Evolutionary conservation across 2,329 filamentous ascomycete species (phyloP).

Genomic region (Penicillium sp.): DNA sequence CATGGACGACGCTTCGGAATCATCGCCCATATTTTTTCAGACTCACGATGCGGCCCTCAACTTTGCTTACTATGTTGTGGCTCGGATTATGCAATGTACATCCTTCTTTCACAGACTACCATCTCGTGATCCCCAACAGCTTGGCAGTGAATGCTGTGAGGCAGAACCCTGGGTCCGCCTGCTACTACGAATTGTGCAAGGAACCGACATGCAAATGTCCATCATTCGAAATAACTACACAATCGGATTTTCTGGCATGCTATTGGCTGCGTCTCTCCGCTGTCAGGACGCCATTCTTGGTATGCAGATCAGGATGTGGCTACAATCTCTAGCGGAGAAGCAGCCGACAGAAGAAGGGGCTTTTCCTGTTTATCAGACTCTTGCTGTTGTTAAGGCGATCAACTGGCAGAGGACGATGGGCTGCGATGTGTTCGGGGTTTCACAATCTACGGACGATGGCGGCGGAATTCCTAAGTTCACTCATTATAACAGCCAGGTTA

Average conservation of each 20-base stretch:
- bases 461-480: slow-evolving; percentile 24
- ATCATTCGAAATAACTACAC: slow-evolving; percentile 23
- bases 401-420: slow-evolving; percentile 18
- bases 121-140: not conserved
- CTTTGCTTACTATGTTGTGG: slow-evolving; percentile 24
- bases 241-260: slow-evolving; percentile 27
- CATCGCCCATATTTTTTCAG: slow-evolving; percentile 11
- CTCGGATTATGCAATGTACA: slow-evolving; percentile 25
- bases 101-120: slow-evolving; percentile 7
- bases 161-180: slow-evolving; percentile 13
- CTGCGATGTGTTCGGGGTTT: slow-evolving; percentile 19
- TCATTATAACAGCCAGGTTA: slow-evolving; percentile 26
- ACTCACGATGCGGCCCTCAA: slow-evolving; percentile 26
- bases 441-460: slow-evolving; percentile 21
- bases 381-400: slow-evolving; percentile 19
- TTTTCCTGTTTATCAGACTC: slow-evolving; percentile 25
- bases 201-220: slow-evolving; percentile 14
- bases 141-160: not conserved
- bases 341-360: slow-evolving; percentile 27
- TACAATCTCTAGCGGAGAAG: slow-evolving; percentile 12
- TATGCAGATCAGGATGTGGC: slow-evolving; percentile 20
- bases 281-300: slow-evolving; percentile 17
- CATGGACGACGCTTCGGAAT: not conserved
- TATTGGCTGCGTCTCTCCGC: slow-evolving; percentile 21
- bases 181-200: slow-evolving; percentile 17